Base-by-base conservation (phyloP, 1,284 basidiomycete species). In the Tilletia caries region DNA sequence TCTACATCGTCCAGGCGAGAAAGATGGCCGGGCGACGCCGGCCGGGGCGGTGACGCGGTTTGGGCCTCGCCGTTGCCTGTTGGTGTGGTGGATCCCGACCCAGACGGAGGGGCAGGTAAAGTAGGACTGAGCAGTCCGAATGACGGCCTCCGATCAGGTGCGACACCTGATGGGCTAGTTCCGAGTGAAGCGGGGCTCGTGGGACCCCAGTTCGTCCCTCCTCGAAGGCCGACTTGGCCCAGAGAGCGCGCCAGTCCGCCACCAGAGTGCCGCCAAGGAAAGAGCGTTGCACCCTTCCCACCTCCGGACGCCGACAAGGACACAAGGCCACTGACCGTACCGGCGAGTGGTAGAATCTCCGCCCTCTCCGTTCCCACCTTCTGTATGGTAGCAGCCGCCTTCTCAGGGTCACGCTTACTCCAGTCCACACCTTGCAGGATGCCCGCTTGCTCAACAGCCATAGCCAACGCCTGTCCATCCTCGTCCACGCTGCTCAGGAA, bases 401-500 rank as follows among this genome's bases (percentile, higher is more conserved):
- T 72, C 66, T 33, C 20, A 10, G 58, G 58, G 18, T 62, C 33
- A 2, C 58, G 58, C 32, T 34, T 68, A 43, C 58, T 73, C 70
- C 65, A 70, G 41, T 33, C 44, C 44, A 32, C 66, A 2, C 66
- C 69, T 25, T 68, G 64, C 25, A 82, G 46, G 25, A 85, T 76
- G 0, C 79, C 82, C 3, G 84, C 76, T 68, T 84, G 80, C 10
- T 73, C 67, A 3, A 86, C 75, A 0, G 85, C 86, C 1, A 76
- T 72, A 0, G 79, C 75, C 62, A 97, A 86, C 0, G 91, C 90
- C 12, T 83, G 81, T 5, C 93, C 95, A 0, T 88, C 89, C 54
- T 93, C 92, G 52, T 83, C 80, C 20, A 79, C 75, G 50, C 75
- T 80, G 52, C 71, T 71, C 6, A 75, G 37, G 54, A 75, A 77